Conservation (phyloP, 148 eudicot genomes). For the Agrostemma githago region DNA sequence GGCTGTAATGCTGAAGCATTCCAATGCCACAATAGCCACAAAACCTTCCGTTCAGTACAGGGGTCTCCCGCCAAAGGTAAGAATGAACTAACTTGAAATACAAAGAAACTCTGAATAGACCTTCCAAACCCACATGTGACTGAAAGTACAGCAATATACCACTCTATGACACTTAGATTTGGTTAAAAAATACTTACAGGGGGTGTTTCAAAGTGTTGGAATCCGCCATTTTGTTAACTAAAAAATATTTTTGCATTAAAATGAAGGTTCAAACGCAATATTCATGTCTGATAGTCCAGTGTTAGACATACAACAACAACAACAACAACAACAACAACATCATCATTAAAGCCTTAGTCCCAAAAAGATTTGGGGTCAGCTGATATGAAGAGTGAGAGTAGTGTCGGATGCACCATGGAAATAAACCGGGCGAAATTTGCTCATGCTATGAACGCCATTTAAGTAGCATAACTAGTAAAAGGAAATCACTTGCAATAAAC, state of each 20-base stretch:
- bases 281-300: not conserved
- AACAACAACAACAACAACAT: too few species aligned
- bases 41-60: conserved; percentile 2
- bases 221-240: not conserved
- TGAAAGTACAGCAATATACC: not conserved
- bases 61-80: conserved; percentile 25
- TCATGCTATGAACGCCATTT: not conserved
- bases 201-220: not conserved
- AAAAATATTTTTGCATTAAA: not conserved
- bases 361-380: too few species aligned
- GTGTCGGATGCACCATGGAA: not conserved
- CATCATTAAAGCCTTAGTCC: too few species aligned
- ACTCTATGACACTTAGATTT: not conserved
- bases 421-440: not conserved
- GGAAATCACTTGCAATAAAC: not conserved
- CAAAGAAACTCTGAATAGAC: not conserved
- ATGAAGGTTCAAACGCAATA: not conserved
- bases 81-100: not conserved
- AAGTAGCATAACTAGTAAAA: not conserved
- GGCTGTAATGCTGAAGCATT: conserved; percentile 1
- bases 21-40: conserved; percentile 4
- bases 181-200: not conserved
- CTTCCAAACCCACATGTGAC: not conserved
- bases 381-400: not conserved
- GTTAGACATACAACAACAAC: not conserved